phyloP scores from a whole-genome alignment of 495 filamentous ascomycete species.

The Terfezia claveryi region DNA sequence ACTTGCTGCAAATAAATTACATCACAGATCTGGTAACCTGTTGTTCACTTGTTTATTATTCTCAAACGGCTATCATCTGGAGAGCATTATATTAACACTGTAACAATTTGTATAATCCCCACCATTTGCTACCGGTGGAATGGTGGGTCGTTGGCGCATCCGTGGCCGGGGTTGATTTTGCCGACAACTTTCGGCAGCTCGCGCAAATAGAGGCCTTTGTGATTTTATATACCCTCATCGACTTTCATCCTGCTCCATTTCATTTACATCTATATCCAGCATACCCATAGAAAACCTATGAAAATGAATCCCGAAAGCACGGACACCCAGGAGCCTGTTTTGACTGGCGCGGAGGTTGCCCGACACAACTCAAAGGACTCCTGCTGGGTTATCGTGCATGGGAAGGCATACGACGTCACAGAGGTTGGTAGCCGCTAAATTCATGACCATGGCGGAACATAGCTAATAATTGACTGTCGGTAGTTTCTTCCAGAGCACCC shows the following conservation, averaged over 20 bases:
- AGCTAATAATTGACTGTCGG: background rate
- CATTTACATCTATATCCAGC: too few relatives aligned
- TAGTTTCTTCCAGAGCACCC: slow-evolving; percentile 38
- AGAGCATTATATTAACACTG: too few relatives aligned
- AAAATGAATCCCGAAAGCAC: too few relatives aligned
- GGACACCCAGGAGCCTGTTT: too few relatives aligned
- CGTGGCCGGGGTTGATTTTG: background rate
- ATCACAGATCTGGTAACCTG: too few relatives aligned
- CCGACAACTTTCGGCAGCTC: background rate
- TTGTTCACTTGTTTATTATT: too few relatives aligned
- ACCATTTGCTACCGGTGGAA: background rate
- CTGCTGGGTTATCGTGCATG: slow-evolving; percentile 65
- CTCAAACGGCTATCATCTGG: too few relatives aligned
- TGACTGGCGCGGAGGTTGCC: slow-evolving; percentile 40
- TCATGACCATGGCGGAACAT: background rate
- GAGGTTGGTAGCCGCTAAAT: slow-evolving; percentile 18
- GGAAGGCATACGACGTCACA: slow-evolving; percentile 61
- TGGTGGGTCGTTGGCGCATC: background rate
- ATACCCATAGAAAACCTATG: too few relatives aligned
- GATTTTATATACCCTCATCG: too few relatives aligned
- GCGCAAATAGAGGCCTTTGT: background rate
- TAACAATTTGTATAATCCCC: too few relatives aligned
- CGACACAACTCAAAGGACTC: slow-evolving; percentile 45
- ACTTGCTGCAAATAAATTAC: too few relatives aligned
- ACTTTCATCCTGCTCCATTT: too few relatives aligned